phyloP scores from a whole-genome alignment of 768 basidiomycete genomes.

The Mycena galopus region DNA sequence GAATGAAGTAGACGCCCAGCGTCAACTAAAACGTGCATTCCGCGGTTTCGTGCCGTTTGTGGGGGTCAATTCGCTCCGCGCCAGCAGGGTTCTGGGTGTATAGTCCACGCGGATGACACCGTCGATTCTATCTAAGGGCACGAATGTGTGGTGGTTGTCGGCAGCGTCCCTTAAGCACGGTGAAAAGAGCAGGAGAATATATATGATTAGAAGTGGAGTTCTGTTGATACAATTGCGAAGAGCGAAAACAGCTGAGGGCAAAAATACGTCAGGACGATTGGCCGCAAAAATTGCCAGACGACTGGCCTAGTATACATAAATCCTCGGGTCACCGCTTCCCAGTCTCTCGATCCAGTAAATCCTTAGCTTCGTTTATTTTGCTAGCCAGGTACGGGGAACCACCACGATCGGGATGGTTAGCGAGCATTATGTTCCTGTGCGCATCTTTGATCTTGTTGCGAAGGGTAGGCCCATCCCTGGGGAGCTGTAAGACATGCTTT shows the following conservation, averaged over 20 bases:
- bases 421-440: constrained; percentile 96
- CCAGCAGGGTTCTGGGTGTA: not conserved
- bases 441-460: constrained; percentile 91
- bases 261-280: not conserved
- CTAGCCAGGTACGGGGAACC: constrained; percentile 98
- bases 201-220: constrained; percentile 13
- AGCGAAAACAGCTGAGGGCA: not conserved
- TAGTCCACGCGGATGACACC: too few species aligned
- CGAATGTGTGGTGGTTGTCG: not conserved
- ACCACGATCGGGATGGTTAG: constrained; percentile 98
- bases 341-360: constrained; percentile 86
- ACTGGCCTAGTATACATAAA: constrained; percentile 35
- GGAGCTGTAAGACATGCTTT: constrained; percentile 15
- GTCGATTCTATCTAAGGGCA: not conserved
- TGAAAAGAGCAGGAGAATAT: constrained; percentile 17
- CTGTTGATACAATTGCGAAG: constrained; percentile 27
- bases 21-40: not conserved
- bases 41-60: not conserved
- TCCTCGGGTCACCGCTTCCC: constrained; percentile 50
- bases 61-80: not conserved
- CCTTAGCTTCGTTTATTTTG: constrained; percentile 99
- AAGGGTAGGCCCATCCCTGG: constrained; percentile 86
- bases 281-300: not conserved
- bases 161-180: not conserved
- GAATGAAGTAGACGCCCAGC: not conserved